Percentiles rank a stretch among this genome's conserved stretches.
phyloP scores from a whole-genome alignment of 2,329 filamentous ascomycete genomes.

The Sporothrix mexicana region DNA sequence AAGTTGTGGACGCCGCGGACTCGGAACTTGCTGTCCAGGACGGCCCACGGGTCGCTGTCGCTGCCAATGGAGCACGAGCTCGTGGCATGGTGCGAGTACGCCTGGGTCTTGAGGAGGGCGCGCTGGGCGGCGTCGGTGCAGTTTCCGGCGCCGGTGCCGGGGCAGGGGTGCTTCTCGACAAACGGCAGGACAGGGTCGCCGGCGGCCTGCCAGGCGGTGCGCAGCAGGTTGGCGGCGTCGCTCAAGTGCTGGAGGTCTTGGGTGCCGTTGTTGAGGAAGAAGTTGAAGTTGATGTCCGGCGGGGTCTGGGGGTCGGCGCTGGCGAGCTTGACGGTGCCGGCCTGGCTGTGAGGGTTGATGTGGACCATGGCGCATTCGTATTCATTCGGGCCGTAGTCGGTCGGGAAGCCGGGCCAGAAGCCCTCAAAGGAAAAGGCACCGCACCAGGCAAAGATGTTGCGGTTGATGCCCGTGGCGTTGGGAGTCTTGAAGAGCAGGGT shows the following conservation, averaged over 20 bases:
- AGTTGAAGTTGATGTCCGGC: slow-evolving; percentile 68
- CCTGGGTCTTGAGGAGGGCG: slow-evolving; percentile 45
- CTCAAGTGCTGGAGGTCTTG: slow-evolving; percentile 37
- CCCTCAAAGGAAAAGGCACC: slow-evolving; percentile 38
- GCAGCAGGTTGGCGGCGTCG: slow-evolving; percentile 38
- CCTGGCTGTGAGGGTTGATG: slow-evolving; percentile 40
- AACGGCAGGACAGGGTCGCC: slow-evolving; percentile 35
- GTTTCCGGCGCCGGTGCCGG: slow-evolving; percentile 35
- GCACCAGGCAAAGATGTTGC: slow-evolving; percentile 38
- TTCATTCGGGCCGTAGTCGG: slow-evolving; percentile 36
- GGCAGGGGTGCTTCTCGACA: slow-evolving; percentile 37
- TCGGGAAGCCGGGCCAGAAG: slow-evolving; percentile 39
- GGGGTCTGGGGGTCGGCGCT: slow-evolving; percentile 67
- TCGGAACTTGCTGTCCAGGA: slow-evolving; percentile 60
- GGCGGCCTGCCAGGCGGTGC: slow-evolving; percentile 34
- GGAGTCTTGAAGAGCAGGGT: slow-evolving; percentile 37
- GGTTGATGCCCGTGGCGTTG: slow-evolving; percentile 29
- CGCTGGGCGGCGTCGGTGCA: slow-evolving; percentile 34
- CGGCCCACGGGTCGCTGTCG: slow-evolving; percentile 56
- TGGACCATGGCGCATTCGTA: slow-evolving; percentile 37
- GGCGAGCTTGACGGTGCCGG: slow-evolving; percentile 65
- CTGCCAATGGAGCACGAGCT: slow-evolving; percentile 59
- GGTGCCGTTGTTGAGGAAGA: slow-evolving; percentile 52
- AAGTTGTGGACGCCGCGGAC: slow-evolving; percentile 58
- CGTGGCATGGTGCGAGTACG: slow-evolving; percentile 61